Percentiles rank a stretch among this genome's conserved stretches.
These are phyloP conservation scores for Canna indica DNA, from an alignment of 176 grass and related monocot species.

Conservation along the genomic window DNA sequence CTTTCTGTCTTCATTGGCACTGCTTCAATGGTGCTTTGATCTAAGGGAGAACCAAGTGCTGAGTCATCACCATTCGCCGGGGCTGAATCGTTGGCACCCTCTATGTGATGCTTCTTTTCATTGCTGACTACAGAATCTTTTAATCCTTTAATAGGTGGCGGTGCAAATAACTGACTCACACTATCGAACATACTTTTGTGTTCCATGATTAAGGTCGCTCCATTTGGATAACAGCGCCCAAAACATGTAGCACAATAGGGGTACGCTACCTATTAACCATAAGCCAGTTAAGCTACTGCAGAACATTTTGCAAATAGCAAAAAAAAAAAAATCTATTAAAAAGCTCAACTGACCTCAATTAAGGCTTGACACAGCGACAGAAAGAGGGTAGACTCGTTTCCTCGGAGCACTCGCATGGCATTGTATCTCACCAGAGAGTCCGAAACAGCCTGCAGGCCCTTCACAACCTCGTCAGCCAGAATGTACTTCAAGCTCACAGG, in stretches of 20 bases:
- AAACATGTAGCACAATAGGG: constrained; percentile 77
- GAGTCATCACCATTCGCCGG: constrained; percentile 24
- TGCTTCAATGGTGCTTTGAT: constrained; percentile 1
- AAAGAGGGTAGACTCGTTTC: constrained; percentile 84
- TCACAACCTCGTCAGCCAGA: constrained; percentile 82
- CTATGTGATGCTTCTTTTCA: constrained; percentile 32
- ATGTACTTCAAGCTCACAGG: constrained; percentile 74
- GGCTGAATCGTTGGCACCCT: constrained; percentile 12
- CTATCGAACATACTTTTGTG: constrained; percentile 41
- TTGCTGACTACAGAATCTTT: constrained; percentile 29
- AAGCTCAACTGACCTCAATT: constrained; percentile 57
- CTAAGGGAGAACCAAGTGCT: not conserved
- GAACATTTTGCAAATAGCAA: not conserved
- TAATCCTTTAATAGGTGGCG: constrained; percentile 29
- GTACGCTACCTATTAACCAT: constrained; percentile 46
- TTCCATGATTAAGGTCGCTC: constrained; percentile 64
- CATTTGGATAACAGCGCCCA: constrained; percentile 82
- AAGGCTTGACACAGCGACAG: constrained; percentile 83
- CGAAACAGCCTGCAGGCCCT: constrained; percentile 69
- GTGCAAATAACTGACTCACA: constrained; percentile 52
- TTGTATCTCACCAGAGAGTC: constrained; percentile 94
- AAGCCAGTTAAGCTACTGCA: not conserved
- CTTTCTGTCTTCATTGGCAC: constrained; percentile 3
- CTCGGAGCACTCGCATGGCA: constrained; percentile 78
- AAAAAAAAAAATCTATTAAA: not conserved